These are phyloP conservation scores for Saccharomyces mikatae DNA, from an alignment of 805 yeast genomes.

Conservation along the genomic window DNA sequence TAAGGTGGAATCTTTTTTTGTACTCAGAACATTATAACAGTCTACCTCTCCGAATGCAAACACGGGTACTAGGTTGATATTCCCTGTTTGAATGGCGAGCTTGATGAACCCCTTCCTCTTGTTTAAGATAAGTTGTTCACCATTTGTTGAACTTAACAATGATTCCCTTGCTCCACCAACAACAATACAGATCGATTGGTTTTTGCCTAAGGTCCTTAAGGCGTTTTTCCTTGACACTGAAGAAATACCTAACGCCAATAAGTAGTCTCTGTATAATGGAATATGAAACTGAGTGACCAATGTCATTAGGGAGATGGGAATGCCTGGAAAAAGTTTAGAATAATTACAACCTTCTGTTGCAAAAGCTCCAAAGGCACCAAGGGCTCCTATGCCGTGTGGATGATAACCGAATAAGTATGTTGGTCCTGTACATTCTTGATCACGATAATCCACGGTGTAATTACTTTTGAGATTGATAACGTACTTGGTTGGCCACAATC, in stretches of 20 bases:
- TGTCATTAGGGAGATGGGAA: constrained; percentile 72
- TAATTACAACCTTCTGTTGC: constrained; percentile 76
- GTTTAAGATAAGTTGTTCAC: constrained; percentile 54
- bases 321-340: constrained; percentile 68
- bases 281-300: constrained; percentile 71
- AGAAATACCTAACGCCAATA: constrained; percentile 72
- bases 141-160: constrained; percentile 51
- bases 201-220: constrained; percentile 48
- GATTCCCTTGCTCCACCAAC: constrained; percentile 96
- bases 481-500: constrained; percentile 18
- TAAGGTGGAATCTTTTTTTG: constrained; percentile 38
- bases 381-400: constrained; percentile 92
- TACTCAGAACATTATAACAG: constrained; percentile 43
- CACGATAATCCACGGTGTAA: constrained; percentile 10
- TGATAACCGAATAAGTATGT: constrained; percentile 86
- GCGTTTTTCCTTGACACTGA: constrained; percentile 76
- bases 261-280: constrained; percentile 82
- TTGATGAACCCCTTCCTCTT: constrained; percentile 84
- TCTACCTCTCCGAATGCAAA: constrained; percentile 86
- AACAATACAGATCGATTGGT: constrained; percentile 78
- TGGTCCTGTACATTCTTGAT: constrained; percentile 45
- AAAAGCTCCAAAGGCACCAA: constrained; percentile 81
- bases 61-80: constrained; percentile 75
- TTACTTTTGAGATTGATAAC: constrained; percentile 7
- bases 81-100: constrained; percentile 72